Conservation (phyloP, 345 rosid species). For the Citrus maxima region DNA sequence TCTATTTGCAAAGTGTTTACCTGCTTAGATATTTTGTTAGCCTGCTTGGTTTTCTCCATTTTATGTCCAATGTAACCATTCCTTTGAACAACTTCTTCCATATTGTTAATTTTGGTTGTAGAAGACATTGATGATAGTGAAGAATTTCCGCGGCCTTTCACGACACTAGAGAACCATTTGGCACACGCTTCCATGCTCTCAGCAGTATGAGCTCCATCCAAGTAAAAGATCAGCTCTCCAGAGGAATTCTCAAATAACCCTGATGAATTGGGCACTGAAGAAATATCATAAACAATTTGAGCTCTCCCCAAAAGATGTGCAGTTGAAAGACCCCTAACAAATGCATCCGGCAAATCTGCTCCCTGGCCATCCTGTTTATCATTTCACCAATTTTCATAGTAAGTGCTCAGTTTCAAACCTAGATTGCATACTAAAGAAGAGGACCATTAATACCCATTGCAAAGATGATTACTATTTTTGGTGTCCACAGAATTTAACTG, state of each 20-base stretch:
- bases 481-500: background rate
- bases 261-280: slow-evolving; percentile 34
- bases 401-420: slow-evolving; percentile 10
- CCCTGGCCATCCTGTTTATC: slow-evolving; percentile 35
- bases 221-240: slow-evolving; percentile 71
- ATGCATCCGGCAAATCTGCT: slow-evolving; percentile 50
- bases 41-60: slow-evolving; percentile 20
- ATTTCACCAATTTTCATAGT: slow-evolving; percentile 15
- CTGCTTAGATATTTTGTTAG: slow-evolving; percentile 53
- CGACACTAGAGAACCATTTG: slow-evolving; percentile 71
- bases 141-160: slow-evolving; percentile 30
- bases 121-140: slow-evolving; percentile 24
- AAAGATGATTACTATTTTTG: background rate
- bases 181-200: slow-evolving; percentile 96
- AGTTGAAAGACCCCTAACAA: slow-evolving; percentile 76
- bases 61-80: slow-evolving; percentile 38
- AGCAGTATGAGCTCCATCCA: slow-evolving; percentile 99
- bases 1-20: slow-evolving; percentile 25
- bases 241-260: slow-evolving; percentile 25
- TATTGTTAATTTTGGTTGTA: slow-evolving; percentile 15
- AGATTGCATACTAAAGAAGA: background rate
- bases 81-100: slow-evolving; percentile 17
- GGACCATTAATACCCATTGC: background rate
- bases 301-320: slow-evolving; percentile 84
- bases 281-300: slow-evolving; percentile 59